phyloP scores from a whole-genome alignment of 768 basidiomycete species.

The Boletus coccyginus region DNA sequence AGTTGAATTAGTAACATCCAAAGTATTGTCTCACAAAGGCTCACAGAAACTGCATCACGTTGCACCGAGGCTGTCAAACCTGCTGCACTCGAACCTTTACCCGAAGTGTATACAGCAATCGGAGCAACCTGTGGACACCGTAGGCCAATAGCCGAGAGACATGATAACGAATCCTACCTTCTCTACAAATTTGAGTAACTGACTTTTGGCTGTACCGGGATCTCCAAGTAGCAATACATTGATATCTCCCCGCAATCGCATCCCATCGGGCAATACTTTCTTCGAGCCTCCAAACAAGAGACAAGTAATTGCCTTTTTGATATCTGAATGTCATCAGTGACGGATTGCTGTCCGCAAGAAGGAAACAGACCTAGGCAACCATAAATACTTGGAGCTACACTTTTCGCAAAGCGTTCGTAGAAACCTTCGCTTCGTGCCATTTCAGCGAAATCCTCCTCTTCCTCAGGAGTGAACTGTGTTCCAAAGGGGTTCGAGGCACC shows the following conservation, averaged over 20 bases:
- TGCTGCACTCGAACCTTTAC: conserved; percentile 97
- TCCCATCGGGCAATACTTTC: conserved; percentile 95
- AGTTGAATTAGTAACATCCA: conserved; percentile 2
- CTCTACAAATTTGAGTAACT: conserved; percentile 97
- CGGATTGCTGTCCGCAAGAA: neutral
- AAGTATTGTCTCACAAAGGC: conserved; percentile 25
- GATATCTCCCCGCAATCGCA: conserved; percentile 95
- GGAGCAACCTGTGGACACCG: conserved; percentile 72
- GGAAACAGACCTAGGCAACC: conserved; percentile 76
- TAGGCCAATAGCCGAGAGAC: neutral
- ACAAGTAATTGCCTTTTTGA: conserved; percentile 96
- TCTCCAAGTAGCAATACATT: conserved; percentile 96
- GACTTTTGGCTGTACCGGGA: conserved; percentile 98
- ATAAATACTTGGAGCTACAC: conserved; percentile 96
- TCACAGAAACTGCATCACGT: conserved; percentile 84
- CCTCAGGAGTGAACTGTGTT: conserved; percentile 86
- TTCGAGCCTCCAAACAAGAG: conserved; percentile 97
- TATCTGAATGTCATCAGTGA: conserved; percentile 55
- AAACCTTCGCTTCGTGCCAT: conserved; percentile 87
- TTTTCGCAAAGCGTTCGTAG: conserved; percentile 90
- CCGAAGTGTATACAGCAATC: conserved; percentile 97
- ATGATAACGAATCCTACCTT: conserved; percentile 49
- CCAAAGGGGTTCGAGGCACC: conserved; percentile 83
- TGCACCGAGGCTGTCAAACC: conserved; percentile 98
- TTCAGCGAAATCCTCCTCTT: conserved; percentile 94